Conservation (phyloP, 164 flowering plant species). For the Nymphaea thermarum region DNA sequence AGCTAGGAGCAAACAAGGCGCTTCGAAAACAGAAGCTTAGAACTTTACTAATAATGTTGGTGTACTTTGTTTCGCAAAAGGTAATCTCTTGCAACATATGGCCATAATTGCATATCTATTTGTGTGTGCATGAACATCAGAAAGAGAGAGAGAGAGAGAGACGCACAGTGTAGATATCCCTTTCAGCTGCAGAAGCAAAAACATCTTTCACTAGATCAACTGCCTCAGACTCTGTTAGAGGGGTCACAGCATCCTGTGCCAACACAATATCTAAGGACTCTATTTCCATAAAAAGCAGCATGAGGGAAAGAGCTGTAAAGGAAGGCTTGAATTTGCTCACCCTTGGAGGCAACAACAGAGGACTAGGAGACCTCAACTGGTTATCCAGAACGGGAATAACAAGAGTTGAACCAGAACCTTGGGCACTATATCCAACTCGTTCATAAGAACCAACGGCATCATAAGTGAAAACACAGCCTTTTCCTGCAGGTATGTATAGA, state of each 20-base stretch:
- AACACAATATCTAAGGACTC: not conserved
- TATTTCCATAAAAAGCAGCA: not conserved
- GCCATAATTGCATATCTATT: not conserved
- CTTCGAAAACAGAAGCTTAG: too few relatives aligned
- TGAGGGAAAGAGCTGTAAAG: not conserved
- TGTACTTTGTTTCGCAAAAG: not conserved
- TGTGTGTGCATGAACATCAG: not conserved
- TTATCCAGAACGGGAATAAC: conserved; percentile 92
- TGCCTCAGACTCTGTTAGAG: conserved; percentile 72
- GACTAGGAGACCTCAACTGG: conserved; percentile 95
- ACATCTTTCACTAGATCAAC: conserved; percentile 88
- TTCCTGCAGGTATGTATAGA: conserved; percentile 31
- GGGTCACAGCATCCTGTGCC: conserved; percentile 90
- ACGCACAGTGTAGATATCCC: conserved; percentile 91
- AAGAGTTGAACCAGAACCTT: conserved; percentile 92
- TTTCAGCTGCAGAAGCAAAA: conserved; percentile 93
- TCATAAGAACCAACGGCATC: conserved; percentile 99
- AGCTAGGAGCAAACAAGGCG: not conserved
- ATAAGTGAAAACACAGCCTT: conserved; percentile 96
- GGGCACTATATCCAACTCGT: conserved; percentile 89
- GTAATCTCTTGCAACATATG: not conserved
- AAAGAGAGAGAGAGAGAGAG: not conserved
- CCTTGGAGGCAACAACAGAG: conserved; percentile 76
- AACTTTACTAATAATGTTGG: not conserved
- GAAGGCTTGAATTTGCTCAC: conserved; percentile 15